Conservation (phyloP, 2,329 filamentous ascomycete genomes). For the Diaporthe citri region DNA sequence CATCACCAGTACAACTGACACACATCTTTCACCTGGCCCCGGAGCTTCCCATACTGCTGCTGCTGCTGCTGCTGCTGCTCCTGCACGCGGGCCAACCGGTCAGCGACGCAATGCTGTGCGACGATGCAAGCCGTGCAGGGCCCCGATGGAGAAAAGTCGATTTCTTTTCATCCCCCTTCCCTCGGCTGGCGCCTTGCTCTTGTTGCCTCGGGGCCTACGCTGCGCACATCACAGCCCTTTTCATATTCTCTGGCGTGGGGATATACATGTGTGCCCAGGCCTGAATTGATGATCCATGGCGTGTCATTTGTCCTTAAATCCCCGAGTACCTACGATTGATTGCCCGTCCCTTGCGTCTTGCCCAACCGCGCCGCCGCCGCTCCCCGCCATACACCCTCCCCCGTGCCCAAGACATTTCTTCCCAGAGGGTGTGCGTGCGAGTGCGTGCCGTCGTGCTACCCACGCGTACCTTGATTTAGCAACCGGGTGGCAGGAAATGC, state of each 20-base stretch:
- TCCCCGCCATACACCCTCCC: neutral
- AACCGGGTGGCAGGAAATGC: neutral
- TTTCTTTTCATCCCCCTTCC: neutral
- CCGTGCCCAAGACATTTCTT: neutral
- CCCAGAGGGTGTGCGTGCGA: neutral
- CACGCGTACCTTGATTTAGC: neutral
- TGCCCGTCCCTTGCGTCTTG: constrained; percentile 7
- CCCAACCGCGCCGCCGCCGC: no score
- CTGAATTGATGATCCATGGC: neutral
- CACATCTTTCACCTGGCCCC: neutral
- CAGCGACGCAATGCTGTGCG: neutral
- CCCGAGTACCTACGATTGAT: neutral
- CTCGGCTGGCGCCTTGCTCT: neutral
- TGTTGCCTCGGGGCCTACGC: neutral
- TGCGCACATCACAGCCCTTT: neutral
- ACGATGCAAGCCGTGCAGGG: constrained; percentile 11
- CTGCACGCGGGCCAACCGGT: constrained; percentile 8
- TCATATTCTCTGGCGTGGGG: neutral
- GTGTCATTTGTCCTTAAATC: neutral
- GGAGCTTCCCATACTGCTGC: neutral
- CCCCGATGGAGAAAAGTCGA: neutral
- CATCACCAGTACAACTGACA: neutral
- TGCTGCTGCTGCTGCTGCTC: neutral
- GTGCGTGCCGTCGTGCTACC: neutral
- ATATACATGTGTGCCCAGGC: neutral